A percentile compares a stretch with the other conserved stretches of the same genome.
phyloP scores from a whole-genome alignment of 1,139 yeast species.

The Pichia sp. region DNA sequence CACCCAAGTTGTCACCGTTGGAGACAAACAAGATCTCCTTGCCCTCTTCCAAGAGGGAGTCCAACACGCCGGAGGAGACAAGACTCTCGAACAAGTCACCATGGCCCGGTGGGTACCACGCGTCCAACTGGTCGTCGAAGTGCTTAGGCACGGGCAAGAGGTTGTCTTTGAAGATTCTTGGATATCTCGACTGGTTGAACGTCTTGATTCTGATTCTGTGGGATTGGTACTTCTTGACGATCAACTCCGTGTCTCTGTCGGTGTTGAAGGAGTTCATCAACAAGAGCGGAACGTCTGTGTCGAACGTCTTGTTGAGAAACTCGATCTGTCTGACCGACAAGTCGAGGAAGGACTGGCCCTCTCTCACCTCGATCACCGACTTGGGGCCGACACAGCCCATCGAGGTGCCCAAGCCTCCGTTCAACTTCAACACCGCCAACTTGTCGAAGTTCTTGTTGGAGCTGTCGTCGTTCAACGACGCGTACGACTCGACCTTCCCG shows the following conservation, averaged over 20 bases:
- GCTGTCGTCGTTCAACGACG: slow-evolving; percentile 39
- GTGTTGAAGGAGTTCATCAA: slow-evolving; percentile 99
- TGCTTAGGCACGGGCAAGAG: slow-evolving; percentile 87
- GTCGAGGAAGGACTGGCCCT: slow-evolving; percentile 95
- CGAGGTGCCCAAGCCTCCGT: slow-evolving; percentile 98
- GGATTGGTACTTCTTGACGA: slow-evolving; percentile 94
- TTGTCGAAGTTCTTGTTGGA: slow-evolving; percentile 55
- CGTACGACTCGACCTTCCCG: slow-evolving; percentile 84
- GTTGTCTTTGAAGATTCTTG: slow-evolving; percentile 92
- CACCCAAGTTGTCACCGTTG: slow-evolving; percentile 97
- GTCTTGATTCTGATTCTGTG: slow-evolving; percentile 94
- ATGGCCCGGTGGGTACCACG: slow-evolving; percentile 99
- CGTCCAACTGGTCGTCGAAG: slow-evolving; percentile 67
- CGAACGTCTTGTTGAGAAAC: slow-evolving; percentile 84
- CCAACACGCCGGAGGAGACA: slow-evolving; percentile 87
- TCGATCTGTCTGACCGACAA: slow-evolving; percentile 95
- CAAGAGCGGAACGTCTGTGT: slow-evolving; percentile 90
- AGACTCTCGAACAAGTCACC: slow-evolving; percentile 94
- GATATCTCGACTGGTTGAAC: slow-evolving; percentile 95
- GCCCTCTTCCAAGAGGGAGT: slow-evolving; percentile 84
- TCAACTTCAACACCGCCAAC: slow-evolving; percentile 90
- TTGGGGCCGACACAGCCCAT: slow-evolving; percentile 99
- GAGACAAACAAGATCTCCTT: slow-evolving; percentile 94
- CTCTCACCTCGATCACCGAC: slow-evolving; percentile 96
- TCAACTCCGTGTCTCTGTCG: slow-evolving; percentile 90